These are phyloP conservation scores for Orbilia oligospora DNA, from an alignment of 2,329 filamentous ascomycete genomes.

Conservation along the genomic window DNA sequence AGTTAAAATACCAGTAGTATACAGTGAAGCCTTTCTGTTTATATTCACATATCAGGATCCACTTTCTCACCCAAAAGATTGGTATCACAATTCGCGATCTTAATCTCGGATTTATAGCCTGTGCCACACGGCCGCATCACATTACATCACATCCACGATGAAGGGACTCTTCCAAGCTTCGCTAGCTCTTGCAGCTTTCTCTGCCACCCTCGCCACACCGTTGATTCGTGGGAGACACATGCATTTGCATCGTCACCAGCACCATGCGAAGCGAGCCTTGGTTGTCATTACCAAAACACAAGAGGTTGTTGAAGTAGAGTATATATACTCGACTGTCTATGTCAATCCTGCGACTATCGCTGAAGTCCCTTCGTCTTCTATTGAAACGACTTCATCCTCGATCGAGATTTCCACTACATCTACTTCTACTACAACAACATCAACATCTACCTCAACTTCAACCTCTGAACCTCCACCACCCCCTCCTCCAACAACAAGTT, in stretches of 20 bases:
- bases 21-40: background rate
- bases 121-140: constrained; percentile 1
- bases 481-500: constrained; percentile 32
- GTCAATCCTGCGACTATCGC: constrained; percentile 31
- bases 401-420: constrained; percentile 25
- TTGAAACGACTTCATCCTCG: constrained; percentile 15
- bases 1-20: background rate
- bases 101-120: background rate
- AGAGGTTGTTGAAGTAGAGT: constrained; percentile 52
- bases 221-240: constrained; percentile 30
- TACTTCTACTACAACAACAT: constrained; percentile 9
- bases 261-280: constrained; percentile 48
- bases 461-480: constrained; percentile 35
- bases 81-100: constrained; percentile 16
- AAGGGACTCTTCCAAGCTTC: constrained; percentile 52
- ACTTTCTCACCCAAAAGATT: background rate
- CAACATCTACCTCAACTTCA: constrained; percentile 17
- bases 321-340: constrained; percentile 52
- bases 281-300: constrained; percentile 56
- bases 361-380: background rate
- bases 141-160: constrained; percentile 28
- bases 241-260: constrained; percentile 45
- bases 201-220: constrained; percentile 29
- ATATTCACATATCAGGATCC: constrained; percentile 5
- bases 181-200: constrained; percentile 44